Evolutionary conservation across 805 yeast genomes (phyloP).

Genomic region (Yarrowia sp.): DNA sequence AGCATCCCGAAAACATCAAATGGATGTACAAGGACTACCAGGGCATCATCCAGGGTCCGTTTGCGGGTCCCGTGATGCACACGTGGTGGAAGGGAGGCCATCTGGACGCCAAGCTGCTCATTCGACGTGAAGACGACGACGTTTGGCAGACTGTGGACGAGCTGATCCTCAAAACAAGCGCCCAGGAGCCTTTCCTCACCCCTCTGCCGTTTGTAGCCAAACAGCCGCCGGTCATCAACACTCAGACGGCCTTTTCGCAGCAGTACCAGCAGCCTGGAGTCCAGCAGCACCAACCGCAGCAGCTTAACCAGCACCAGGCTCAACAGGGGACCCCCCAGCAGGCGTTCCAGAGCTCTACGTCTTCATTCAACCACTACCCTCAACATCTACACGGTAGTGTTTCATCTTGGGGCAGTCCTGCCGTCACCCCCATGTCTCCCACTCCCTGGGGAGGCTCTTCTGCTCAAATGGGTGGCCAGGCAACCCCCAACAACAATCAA

Average conservation of each 20-base stretch:
- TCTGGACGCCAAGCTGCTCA: conserved; percentile 59
- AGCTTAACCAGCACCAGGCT: background rate
- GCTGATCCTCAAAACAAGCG: conserved; percentile 59
- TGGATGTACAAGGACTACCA: conserved; percentile 80
- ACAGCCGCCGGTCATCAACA: conserved; percentile 11
- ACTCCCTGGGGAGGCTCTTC: conserved; percentile 35
- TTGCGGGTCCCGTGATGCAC: conserved; percentile 75
- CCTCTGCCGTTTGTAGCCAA: conserved; percentile 49
- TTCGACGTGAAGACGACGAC: conserved; percentile 66
- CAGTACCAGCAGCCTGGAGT: conserved; percentile 32
- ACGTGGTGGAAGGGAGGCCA: conserved; percentile 73
- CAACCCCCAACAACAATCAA: conserved; percentile 23
- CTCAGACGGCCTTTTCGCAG: conserved; percentile 22
- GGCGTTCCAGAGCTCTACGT: conserved; percentile 17
- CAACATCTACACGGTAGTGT: conserved; percentile 26
- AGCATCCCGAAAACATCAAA: conserved; percentile 55
- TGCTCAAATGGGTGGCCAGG: conserved; percentile 26
- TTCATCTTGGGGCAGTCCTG: conserved; percentile 28
- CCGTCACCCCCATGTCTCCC: conserved; percentile 33
- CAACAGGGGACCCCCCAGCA: conserved; percentile 9
- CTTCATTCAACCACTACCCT: conserved; percentile 25
- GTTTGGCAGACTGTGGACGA: conserved; percentile 60
- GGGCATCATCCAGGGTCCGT: conserved; percentile 82
- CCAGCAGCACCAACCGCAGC: background rate
- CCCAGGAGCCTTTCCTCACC: conserved; percentile 64